phyloP scores from a whole-genome alignment of 164 flowering plant species.

The Houttuynia cordata region DNA sequence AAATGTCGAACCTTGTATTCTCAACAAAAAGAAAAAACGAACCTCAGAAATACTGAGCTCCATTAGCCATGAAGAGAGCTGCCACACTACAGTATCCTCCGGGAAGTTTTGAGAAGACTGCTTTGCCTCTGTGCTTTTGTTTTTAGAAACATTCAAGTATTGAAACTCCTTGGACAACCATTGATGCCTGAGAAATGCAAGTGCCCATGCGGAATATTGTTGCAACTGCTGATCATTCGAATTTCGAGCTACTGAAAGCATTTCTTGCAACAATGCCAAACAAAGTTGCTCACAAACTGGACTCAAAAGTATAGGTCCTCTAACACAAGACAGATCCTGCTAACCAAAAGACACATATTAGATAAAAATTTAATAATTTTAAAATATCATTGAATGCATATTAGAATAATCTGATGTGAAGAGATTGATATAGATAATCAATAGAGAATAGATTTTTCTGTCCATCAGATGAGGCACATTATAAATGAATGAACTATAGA shows the following conservation, averaged over 20 bases:
- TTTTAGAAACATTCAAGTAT: conserved; percentile 9
- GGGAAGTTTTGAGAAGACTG: conserved; percentile 38
- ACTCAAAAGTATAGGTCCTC: conserved; percentile 55
- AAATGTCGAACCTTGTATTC: background rate
- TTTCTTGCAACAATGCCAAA: conserved; percentile 63
- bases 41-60: conserved; percentile 45
- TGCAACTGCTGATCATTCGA: conserved; percentile 48
- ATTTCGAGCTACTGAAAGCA: conserved; percentile 74
- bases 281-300: conserved; percentile 39
- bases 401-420: too few species aligned
- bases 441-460: background rate
- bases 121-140: conserved; percentile 17
- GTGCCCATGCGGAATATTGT: conserved; percentile 88
- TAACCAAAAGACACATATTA: background rate
- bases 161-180: conserved; percentile 36
- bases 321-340: conserved; percentile 49
- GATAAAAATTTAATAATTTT: too few species aligned
- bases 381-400: conserved; percentile 1
- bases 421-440: too few species aligned
- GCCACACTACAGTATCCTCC: conserved; percentile 58
- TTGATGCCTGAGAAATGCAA: conserved; percentile 63
- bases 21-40: conserved; percentile 4
- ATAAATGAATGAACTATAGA: too few species aligned
- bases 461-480: too few species aligned
- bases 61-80: conserved; percentile 62